Evolutionary conservation across 2,329 filamentous ascomycete species (phyloP).

Genomic region (Calonectria pauciramosa): DNA sequence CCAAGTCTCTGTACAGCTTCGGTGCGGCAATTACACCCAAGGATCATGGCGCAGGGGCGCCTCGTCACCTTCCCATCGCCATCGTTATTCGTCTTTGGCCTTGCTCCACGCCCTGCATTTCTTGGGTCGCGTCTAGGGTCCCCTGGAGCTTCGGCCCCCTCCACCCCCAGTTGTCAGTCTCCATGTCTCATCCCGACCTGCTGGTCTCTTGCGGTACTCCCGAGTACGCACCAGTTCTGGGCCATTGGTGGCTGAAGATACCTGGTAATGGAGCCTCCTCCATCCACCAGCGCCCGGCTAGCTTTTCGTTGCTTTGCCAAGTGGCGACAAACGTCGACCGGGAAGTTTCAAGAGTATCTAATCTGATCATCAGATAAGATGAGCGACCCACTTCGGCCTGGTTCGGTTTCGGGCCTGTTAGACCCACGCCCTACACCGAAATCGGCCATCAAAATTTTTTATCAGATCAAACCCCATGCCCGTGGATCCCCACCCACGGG

Average conservation of each 20-base stretch:
- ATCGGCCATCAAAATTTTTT: constrained; percentile 43
- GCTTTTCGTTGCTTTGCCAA: not conserved
- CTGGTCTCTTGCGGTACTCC: constrained; percentile 3
- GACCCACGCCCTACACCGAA: constrained; percentile 36
- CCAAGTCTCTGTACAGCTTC: constrained; percentile 14
- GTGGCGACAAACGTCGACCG: constrained; percentile 8
- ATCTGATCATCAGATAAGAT: constrained; percentile 64
- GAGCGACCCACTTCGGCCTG: constrained; percentile 26
- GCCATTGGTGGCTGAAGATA: not conserved
- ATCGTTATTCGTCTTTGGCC: not conserved
- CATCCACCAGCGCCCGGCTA: not conserved
- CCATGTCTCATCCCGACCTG: constrained; percentile 1
- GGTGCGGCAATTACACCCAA: constrained; percentile 41
- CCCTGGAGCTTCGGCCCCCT: not conserved
- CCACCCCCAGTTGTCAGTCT: constrained; percentile 1
- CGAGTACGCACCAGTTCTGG: not conserved
- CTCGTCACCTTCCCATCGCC: constrained; percentile 17
- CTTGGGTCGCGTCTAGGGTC: constrained; percentile 4
- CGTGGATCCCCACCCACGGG: constrained; percentile 15
- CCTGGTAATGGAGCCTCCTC: not conserved
- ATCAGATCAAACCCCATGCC: constrained; percentile 39
- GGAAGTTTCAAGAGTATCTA: constrained; percentile 48
- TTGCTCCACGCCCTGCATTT: constrained; percentile 7
- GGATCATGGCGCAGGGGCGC: constrained; percentile 27
- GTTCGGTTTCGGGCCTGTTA: constrained; percentile 17